Percentiles rank a stretch among this genome's conserved stretches.
These are phyloP conservation scores for Echinosophora koreensis DNA, from an alignment of 306 rosid genomes.

Conservation along the genomic window DNA sequence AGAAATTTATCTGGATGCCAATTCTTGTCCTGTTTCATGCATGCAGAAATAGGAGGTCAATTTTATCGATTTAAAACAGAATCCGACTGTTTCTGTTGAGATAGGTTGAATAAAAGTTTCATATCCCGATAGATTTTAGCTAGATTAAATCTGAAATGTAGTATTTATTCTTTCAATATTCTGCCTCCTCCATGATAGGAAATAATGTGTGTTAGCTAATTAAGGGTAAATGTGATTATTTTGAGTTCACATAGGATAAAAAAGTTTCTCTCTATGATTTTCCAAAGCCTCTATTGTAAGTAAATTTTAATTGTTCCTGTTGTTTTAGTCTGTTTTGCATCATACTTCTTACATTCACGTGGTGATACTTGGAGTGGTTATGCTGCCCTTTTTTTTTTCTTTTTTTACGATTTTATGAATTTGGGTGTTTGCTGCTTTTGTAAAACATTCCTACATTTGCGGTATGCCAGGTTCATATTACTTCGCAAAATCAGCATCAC, in stretches of 20 bases:
- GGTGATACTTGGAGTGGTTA: conserved; percentile 36
- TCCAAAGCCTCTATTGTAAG: conserved; percentile 13
- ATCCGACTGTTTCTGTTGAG: conserved; percentile 17
- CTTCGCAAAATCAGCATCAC: conserved; percentile 64
- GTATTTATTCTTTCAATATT: conserved; percentile 23
- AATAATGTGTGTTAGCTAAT: neutral
- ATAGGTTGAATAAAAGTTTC: conserved; percentile 30
- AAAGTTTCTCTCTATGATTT: conserved; percentile 2
- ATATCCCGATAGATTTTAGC: conserved; percentile 21
- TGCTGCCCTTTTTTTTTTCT: neutral
- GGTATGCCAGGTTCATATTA: conserved; percentile 79
- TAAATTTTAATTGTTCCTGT: neutral
- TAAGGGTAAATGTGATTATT: conserved; percentile 31
- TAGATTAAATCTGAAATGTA: conserved; percentile 11
- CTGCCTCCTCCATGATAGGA: conserved; percentile 2
- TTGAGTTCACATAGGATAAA: conserved; percentile 1
- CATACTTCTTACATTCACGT: conserved; percentile 24
- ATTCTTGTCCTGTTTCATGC: conserved; percentile 17
- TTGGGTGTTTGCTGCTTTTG: conserved; percentile 5
- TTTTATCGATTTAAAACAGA: conserved; percentile 21
- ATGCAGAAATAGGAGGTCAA: conserved; percentile 12
- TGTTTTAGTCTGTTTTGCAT: conserved; percentile 30
- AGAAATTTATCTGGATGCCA: conserved; percentile 24
- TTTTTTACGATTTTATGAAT: conserved; percentile 28
- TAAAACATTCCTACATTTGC: conserved; percentile 39